Evolutionary conservation across 371 early-diverging fungal genomes (phyloP).

Genomic region (Mucor velutinosus): DNA sequence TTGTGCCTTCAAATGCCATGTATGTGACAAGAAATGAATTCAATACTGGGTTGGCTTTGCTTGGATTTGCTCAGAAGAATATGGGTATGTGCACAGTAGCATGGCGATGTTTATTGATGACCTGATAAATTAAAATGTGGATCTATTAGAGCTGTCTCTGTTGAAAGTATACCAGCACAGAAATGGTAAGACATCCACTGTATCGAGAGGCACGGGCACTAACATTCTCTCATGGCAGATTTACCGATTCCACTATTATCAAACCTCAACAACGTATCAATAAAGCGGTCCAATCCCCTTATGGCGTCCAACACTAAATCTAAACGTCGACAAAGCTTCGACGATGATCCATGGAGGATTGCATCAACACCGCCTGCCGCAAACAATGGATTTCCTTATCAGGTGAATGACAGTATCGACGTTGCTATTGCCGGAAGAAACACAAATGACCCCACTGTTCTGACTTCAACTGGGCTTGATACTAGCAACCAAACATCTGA

Average conservation of each 20-base stretch:
- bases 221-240: constrained; percentile 15
- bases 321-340: constrained; percentile 16
- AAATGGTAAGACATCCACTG: constrained; percentile 18
- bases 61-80: constrained; percentile 80
- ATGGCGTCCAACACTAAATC: constrained; percentile 6
- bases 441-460: background rate
- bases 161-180: constrained; percentile 28
- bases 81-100: constrained; percentile 51
- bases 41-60: constrained; percentile 70
- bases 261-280: constrained; percentile 22
- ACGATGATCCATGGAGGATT: constrained; percentile 31
- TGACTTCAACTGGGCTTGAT: background rate
- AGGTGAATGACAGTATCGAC: background rate
- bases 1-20: constrained; percentile 53
- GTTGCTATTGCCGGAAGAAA: background rate
- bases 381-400: constrained; percentile 10
- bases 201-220: background rate
- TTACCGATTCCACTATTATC: constrained; percentile 31
- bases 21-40: constrained; percentile 69
- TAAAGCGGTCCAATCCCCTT: constrained; percentile 16
- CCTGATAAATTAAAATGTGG: background rate
- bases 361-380: constrained; percentile 8
- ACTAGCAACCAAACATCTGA: constrained; percentile 4
- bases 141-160: constrained; percentile 19
- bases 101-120: background rate